Percentiles rank a stretch among this genome's conserved stretches.
These are phyloP conservation scores for Mortierella sp. DNA, from an alignment of 371 early-diverging fungal genomes.

Conservation along the genomic window DNA sequence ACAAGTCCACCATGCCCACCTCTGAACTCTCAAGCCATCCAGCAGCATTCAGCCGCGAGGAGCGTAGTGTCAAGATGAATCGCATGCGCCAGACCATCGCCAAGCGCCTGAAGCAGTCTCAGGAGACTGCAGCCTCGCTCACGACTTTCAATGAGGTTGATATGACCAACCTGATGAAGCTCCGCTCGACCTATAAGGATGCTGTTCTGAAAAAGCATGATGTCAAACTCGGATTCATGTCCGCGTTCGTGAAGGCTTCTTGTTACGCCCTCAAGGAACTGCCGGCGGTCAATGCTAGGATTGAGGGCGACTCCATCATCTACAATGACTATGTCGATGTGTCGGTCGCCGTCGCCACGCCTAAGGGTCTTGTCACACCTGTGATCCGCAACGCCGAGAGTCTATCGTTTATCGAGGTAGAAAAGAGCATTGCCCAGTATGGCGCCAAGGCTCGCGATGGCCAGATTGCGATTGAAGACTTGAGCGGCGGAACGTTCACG, in stretches of 20 bases:
- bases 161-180: slow-evolving; percentile 92
- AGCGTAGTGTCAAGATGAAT: slow-evolving; percentile 93
- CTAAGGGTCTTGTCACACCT: slow-evolving; percentile 98
- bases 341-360: slow-evolving; percentile 97
- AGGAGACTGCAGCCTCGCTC: slow-evolving; percentile 95
- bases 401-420: slow-evolving; percentile 88
- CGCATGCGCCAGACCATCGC: slow-evolving; percentile 97
- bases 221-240: slow-evolving; percentile 98
- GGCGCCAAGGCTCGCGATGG: slow-evolving; percentile 95
- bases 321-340: slow-evolving; percentile 96
- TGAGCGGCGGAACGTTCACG: slow-evolving; percentile 98
- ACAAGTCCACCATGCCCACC: slow-evolving; percentile 7
- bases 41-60: slow-evolving; percentile 60
- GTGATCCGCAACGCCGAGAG: slow-evolving; percentile 93
- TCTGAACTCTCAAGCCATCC: slow-evolving; percentile 27
- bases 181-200: slow-evolving; percentile 95
- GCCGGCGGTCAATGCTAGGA: slow-evolving; percentile 94
- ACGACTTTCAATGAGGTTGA: slow-evolving; percentile 99
- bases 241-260: slow-evolving; percentile 94
- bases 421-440: slow-evolving; percentile 89
- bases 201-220: slow-evolving; percentile 92
- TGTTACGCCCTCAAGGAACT: slow-evolving; percentile 85
- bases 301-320: slow-evolving; percentile 88
- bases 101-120: slow-evolving; percentile 95
- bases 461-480: slow-evolving; percentile 95